Percentiles rank a stretch among this genome's conserved stretches.
These are phyloP conservation scores for Naganishia friedmannii DNA, from an alignment of 768 basidiomycete species.

Conservation along the genomic window DNA sequence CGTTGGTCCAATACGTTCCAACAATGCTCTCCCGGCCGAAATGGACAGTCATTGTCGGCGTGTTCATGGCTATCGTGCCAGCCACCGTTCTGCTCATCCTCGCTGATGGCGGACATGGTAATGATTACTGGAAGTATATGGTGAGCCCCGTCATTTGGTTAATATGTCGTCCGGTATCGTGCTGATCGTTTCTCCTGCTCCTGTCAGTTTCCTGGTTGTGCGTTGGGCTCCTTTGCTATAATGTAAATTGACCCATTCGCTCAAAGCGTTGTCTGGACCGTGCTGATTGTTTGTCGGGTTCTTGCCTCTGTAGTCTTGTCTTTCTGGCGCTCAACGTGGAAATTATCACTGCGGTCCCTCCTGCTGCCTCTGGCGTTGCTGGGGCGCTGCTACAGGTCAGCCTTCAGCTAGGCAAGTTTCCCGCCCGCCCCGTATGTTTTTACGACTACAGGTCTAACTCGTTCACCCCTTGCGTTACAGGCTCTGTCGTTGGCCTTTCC, in stretches of 20 bases:
- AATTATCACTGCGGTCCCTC: conserved; percentile 40
- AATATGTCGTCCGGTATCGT: no score
- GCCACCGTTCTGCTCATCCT: conserved; percentile 40
- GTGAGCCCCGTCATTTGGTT: no score
- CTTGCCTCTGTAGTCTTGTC: neutral
- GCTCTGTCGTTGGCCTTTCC: conserved; percentile 43
- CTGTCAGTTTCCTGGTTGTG: conserved; percentile 39
- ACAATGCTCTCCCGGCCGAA: conserved; percentile 20
- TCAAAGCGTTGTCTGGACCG: no score
- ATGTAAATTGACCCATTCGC: neutral
- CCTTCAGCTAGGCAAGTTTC: conserved; percentile 27
- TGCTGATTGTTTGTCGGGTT: neutral
- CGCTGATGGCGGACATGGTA: conserved; percentile 43
- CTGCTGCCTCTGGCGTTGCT: conserved; percentile 44
- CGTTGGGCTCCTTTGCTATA: conserved; percentile 34
- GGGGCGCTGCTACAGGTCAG: conserved; percentile 43
- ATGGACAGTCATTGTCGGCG: conserved; percentile 18
- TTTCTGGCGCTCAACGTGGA: conserved; percentile 32
- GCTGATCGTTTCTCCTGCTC: no score
- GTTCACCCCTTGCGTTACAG: conserved; percentile 32
- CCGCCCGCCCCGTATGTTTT: neutral
- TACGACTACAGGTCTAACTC: neutral
- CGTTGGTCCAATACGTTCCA: conserved; percentile 21
- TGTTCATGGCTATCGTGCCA: conserved; percentile 14
- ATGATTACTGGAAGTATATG: conserved; percentile 45